phyloP scores from a whole-genome alignment of 2,329 filamentous ascomycete species.

The Apiospora saccharicola region DNA sequence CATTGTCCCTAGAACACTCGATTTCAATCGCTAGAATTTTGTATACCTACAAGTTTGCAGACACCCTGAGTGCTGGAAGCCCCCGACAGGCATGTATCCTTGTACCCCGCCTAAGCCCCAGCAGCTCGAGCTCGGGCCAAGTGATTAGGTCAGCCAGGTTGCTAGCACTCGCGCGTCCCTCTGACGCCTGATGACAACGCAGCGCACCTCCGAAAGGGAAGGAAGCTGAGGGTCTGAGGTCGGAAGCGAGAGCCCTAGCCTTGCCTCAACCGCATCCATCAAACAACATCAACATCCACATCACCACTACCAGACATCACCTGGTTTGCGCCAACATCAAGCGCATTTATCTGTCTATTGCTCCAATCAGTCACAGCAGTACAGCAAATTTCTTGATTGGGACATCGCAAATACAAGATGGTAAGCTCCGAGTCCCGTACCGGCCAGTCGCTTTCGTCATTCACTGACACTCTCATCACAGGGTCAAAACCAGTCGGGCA shows the following conservation, averaged over 20 bases:
- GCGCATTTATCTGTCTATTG: not conserved
- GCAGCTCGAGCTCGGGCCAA: constrained; percentile 4
- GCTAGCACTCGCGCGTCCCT: constrained; percentile 11
- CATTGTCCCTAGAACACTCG: too few relatives aligned
- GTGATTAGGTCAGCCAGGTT: not conserved
- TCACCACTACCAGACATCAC: not conserved
- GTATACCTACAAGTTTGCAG: too few relatives aligned
- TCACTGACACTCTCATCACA: constrained; percentile 42
- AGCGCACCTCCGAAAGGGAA: constrained; percentile 19
- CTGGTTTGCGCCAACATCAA: not conserved
- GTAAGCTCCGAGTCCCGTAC: not conserved
- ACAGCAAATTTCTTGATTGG: not conserved
- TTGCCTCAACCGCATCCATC: constrained; percentile 16
- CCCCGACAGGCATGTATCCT: not conserved
- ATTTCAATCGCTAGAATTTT: not conserved
- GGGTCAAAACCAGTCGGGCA: constrained; percentile 88
- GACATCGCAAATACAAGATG: constrained; percentile 10
- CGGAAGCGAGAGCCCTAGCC: constrained; percentile 9
- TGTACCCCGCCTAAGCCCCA: not conserved
- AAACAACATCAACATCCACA: constrained; percentile 18
- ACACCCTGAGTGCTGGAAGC: too few relatives aligned
- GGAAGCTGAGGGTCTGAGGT: constrained; percentile 13
- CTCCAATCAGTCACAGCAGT: not conserved
- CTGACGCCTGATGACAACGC: constrained; percentile 22
- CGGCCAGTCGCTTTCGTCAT: constrained; percentile 13